phyloP scores from a whole-genome alignment of 192 early-diverging fungal species.

The Coemansia biformis region DNA sequence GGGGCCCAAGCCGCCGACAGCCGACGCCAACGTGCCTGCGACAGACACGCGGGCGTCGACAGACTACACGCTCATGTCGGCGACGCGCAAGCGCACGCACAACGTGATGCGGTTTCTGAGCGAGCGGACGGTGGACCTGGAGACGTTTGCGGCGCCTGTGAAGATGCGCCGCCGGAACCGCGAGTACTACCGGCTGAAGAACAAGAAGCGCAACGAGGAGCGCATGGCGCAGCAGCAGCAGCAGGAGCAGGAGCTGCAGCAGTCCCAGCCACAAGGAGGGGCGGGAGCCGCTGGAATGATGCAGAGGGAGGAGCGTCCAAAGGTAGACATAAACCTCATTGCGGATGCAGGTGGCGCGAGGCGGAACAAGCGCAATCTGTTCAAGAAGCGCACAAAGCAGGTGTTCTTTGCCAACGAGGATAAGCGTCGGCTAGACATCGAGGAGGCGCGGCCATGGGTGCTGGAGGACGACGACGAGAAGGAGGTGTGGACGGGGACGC shows the following conservation, averaged over 20 bases:
- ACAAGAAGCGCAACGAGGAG: conserved; percentile 44
- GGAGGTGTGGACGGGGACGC: conserved; percentile 60
- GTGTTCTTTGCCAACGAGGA: conserved; percentile 71
- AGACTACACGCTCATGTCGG: conserved; percentile 63
- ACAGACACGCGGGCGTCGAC: conserved; percentile 20
- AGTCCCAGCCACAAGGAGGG: conserved; percentile 6
- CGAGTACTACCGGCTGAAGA: conserved; percentile 37
- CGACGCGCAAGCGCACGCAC: conserved; percentile 51
- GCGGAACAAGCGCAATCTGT: conserved; percentile 70
- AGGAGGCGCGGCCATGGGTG: conserved; percentile 72
- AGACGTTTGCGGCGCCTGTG: conserved; percentile 54
- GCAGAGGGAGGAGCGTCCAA: conserved; percentile 28
- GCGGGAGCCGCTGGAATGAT: background rate
- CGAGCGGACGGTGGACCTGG: conserved; percentile 51
- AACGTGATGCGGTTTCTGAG: conserved; percentile 66
- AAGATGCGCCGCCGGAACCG: conserved; percentile 42
- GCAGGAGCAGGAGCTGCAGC: conserved; percentile 4
- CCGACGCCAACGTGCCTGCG: conserved; percentile 14
- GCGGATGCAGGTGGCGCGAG: conserved; percentile 70
- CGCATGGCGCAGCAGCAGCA: conserved; percentile 37
- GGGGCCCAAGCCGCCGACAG: background rate
- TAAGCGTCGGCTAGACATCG: conserved; percentile 62
- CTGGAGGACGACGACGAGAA: conserved; percentile 68
- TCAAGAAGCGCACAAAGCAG: conserved; percentile 77
- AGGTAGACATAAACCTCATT: conserved; percentile 58